phyloP scores from a whole-genome alignment of 352 stramenopile genomes.

The Globisporangium megalacanthum region DNA sequence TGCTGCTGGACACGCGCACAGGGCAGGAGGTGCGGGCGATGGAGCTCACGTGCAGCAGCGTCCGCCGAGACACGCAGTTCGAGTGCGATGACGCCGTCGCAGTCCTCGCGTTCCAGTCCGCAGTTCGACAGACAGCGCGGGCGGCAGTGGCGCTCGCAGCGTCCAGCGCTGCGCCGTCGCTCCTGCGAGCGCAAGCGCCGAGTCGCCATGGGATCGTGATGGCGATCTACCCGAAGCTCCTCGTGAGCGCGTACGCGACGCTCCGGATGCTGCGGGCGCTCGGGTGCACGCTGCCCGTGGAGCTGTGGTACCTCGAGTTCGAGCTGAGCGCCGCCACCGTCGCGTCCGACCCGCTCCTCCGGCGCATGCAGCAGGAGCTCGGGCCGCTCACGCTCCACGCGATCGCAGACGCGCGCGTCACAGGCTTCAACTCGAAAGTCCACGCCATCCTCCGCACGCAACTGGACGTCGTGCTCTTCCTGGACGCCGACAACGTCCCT shows the following conservation, averaged over 20 bases:
- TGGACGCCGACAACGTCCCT: slow-evolving; percentile 67
- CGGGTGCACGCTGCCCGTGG: slow-evolving; percentile 36
- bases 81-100: slow-evolving; percentile 32
- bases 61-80: slow-evolving; percentile 26
- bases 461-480: slow-evolving; percentile 69
- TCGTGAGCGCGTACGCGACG: slow-evolving; percentile 36
- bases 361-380: slow-evolving; percentile 18
- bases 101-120: slow-evolving; percentile 22
- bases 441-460: slow-evolving; percentile 55
- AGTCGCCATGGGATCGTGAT: slow-evolving; percentile 37
- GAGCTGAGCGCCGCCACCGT: slow-evolving; percentile 25
- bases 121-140: not conserved
- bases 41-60: slow-evolving; percentile 23
- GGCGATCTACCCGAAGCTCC: slow-evolving; percentile 49
- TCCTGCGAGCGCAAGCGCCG: not conserved
- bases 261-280: slow-evolving; percentile 27
- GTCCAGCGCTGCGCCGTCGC: too few relatives aligned
- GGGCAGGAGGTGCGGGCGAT: slow-evolving; percentile 24
- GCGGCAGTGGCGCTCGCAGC: not conserved
- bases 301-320: slow-evolving; percentile 39
- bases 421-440: slow-evolving; percentile 61
- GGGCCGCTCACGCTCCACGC: slow-evolving; percentile 14
- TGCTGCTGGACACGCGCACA: slow-evolving; percentile 25
- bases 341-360: slow-evolving; percentile 16
- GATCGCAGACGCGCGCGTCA: slow-evolving; percentile 39